Percentiles rank a stretch among this genome's conserved stretches.
phyloP scores from a whole-genome alignment of 2,329 filamentous ascomycete genomes.

The Plenodomus tracheiphilus region DNA sequence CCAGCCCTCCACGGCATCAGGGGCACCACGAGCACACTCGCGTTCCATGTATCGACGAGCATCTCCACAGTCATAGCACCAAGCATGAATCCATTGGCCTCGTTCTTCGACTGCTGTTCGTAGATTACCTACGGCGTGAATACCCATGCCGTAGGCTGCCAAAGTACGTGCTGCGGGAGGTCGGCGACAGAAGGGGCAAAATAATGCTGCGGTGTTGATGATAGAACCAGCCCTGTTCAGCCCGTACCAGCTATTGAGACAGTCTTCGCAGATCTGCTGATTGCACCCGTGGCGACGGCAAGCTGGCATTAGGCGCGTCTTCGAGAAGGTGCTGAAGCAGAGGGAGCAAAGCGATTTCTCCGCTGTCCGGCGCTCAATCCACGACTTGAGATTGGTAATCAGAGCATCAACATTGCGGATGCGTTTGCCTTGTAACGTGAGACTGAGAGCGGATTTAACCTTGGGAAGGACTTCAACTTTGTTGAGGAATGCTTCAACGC shows the following conservation, averaged over 20 bases:
- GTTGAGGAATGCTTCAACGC: slow-evolving; percentile 39
- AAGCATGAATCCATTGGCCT: slow-evolving; percentile 54
- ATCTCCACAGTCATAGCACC: slow-evolving; percentile 51
- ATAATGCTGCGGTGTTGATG: slow-evolving; percentile 54
- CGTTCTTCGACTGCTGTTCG: slow-evolving; percentile 46
- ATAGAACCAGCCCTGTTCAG: slow-evolving; percentile 50
- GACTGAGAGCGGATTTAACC: slow-evolving; percentile 14
- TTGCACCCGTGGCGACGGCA: slow-evolving; percentile 53
- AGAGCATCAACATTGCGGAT: slow-evolving; percentile 49
- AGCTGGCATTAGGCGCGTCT: slow-evolving; percentile 45
- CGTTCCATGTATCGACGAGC: slow-evolving; percentile 51
- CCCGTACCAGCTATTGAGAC: slow-evolving; percentile 52
- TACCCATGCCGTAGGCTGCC: slow-evolving; percentile 41
- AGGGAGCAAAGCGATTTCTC: slow-evolving; percentile 51
- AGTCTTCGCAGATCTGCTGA: slow-evolving; percentile 50
- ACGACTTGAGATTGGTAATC: slow-evolving; percentile 40
- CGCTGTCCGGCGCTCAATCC: slow-evolving; percentile 45
- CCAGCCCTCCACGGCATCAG: slow-evolving; percentile 46
- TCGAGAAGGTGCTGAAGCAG: slow-evolving; percentile 49
- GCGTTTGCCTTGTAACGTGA: slow-evolving; percentile 45
- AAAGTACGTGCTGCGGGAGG: slow-evolving; percentile 46
- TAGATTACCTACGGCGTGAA: slow-evolving; percentile 45
- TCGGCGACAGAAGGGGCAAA: slow-evolving; percentile 56
- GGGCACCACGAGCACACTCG: slow-evolving; percentile 49
- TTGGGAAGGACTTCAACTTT: slow-evolving; percentile 46